Base-by-base conservation (phyloP, 345 rosid genomes). In the Moringa oleifera region DNA sequence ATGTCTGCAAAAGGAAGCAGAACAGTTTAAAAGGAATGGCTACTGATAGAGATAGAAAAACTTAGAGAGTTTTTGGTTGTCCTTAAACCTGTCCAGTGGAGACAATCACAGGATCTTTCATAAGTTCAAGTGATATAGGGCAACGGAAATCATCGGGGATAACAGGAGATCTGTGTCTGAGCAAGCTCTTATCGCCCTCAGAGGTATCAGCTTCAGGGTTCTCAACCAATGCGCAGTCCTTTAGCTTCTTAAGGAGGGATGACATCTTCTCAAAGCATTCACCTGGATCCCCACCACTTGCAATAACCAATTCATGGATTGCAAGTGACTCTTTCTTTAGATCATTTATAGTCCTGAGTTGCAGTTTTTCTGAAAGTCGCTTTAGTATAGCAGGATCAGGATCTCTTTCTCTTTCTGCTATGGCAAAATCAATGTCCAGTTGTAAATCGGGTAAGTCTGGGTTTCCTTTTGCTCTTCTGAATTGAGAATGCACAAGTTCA, bases 71-170 rank as follows among this genome's bases (percentile, higher is more conserved):
- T n/a, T n/a, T n/a, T n/a, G n/a, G n/a, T n/a, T n/a, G n/a, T n/a
- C n/a, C n/a, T n/a, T n/a, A 69, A 50, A 94, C 97, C 97, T 94
- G 99, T 71, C 99, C 99, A 20, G 99, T 90, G 37, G 99, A 94
- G 67, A 94, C 90, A 19, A 94, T 94, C 15, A 94, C 99, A 11
- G 99, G 99, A 82, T 94, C 97, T 74, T 83, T 90, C 99, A 90
- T 94, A 73, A 90, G 73, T 73, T 94, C 99, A 49, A 94, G 96
- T 63, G 99, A 94, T 73, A 94, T 90, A 0, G 99, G 97, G 76
- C 99, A 94, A 18, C 95, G 96, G 51, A 94, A 94, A 77, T 90
- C 95, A 74, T 94, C 99, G 0, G 99, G 99, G 59, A 90, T 86
- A 58, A 94, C 91, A 36, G 99, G 99, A 65, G 96, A 94, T 21